phyloP scores from a whole-genome alignment of 768 basidiomycete genomes.

The Boletus patriciae region DNA sequence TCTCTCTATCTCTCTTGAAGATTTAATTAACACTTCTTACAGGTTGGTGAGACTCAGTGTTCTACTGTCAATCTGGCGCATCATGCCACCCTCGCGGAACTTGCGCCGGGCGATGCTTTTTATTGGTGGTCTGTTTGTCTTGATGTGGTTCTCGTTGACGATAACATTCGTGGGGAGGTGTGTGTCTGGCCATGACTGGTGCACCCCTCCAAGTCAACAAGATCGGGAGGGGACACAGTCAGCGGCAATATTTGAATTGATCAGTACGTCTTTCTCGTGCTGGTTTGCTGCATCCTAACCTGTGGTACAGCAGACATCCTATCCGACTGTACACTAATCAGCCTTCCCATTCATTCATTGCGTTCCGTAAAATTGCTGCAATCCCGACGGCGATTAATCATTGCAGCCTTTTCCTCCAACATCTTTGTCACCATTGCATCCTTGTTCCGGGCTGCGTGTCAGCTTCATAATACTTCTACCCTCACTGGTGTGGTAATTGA shows the following conservation, averaged over 20 bases:
- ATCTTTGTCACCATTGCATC: constrained; percentile 7
- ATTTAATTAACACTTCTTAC: background rate
- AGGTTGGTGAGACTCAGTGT: constrained; percentile 19
- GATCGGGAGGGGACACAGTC: background rate
- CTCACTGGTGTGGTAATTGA: constrained; percentile 12
- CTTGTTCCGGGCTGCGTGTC: constrained; percentile 8
- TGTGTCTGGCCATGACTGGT: background rate
- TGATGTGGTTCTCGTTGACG: constrained; percentile 10
- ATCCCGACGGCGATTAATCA: constrained; percentile 7
- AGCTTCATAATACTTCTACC: background rate
- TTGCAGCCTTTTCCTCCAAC: constrained; percentile 5
- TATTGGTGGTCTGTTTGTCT: constrained; percentile 9
- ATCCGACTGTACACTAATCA: constrained; percentile 14
- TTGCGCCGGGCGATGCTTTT: constrained; percentile 5
- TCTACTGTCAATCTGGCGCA: constrained; percentile 13
- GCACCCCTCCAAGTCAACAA: background rate
- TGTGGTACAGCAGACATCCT: constrained; percentile 20
- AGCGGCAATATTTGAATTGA: constrained; percentile 15
- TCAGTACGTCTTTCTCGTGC: constrained; percentile 4
- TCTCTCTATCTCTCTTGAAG: background rate
- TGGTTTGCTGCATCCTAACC: background rate
- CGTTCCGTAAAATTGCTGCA: constrained; percentile 4
- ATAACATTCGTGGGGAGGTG: constrained; percentile 2
- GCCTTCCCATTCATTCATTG: constrained; percentile 7
- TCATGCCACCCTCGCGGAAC: constrained; percentile 9